A percentile compares a stretch with the other conserved stretches of the same genome.
Conservation (phyloP, 805 yeast species). For the Starmerella riodocensis region DNA sequence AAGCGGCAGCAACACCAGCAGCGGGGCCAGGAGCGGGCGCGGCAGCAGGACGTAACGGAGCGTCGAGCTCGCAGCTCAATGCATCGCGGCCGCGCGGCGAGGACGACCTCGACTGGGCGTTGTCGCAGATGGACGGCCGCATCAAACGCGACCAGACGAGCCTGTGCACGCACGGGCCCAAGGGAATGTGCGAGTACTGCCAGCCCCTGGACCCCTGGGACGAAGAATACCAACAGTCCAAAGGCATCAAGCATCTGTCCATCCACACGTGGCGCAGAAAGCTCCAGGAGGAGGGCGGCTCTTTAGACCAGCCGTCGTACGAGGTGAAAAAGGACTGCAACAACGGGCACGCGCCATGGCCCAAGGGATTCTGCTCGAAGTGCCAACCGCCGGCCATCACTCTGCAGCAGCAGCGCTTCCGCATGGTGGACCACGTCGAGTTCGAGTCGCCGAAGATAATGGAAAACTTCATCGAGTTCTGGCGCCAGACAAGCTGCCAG, state of each 20-base stretch:
- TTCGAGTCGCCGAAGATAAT: conserved; percentile 61
- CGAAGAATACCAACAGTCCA: conserved; percentile 52
- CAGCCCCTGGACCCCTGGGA: conserved; percentile 96
- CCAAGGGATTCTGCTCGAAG: conserved; percentile 84
- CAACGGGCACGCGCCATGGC: conserved; percentile 87
- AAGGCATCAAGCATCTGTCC: conserved; percentile 76
- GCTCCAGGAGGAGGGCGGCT: conserved; percentile 53
- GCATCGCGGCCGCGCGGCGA: background rate
- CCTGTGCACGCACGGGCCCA: conserved; percentile 75
- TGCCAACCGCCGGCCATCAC: conserved; percentile 96
- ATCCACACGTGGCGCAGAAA: conserved; percentile 73
- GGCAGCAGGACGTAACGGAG: background rate
- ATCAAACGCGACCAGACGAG: conserved; percentile 48
- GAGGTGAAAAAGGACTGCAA: conserved; percentile 48
- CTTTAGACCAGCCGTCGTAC: conserved; percentile 47
- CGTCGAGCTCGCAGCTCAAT: background rate
- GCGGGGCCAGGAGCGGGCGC: background rate
- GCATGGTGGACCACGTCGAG: conserved; percentile 98
- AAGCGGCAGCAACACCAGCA: background rate
- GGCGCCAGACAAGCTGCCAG: conserved; percentile 84
- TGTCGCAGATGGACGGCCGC: conserved; percentile 58
- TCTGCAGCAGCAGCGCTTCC: conserved; percentile 70
- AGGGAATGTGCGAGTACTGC: conserved; percentile 97
- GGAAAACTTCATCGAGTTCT: conserved; percentile 72
- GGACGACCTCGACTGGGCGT: conserved; percentile 37